These are phyloP conservation scores for Grigorovia humatica DNA, from an alignment of 805 yeast species.

Conservation along the genomic window DNA sequence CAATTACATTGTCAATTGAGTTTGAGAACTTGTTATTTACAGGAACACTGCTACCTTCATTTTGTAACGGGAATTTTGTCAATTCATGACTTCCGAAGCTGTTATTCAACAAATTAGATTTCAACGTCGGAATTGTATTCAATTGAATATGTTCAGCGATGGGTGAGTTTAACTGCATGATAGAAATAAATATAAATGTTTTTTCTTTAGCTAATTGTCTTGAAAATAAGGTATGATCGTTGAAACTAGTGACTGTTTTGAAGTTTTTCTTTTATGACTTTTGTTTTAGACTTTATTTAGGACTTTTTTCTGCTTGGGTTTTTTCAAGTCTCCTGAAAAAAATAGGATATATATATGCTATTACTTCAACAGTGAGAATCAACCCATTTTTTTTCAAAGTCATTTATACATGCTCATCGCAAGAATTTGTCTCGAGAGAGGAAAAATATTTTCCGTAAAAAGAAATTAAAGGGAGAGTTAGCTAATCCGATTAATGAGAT, in stretches of 20 bases:
- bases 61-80: not conserved
- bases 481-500: not conserved
- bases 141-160: constrained; percentile 27
- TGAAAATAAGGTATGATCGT: not conserved
- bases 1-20: constrained; percentile 7
- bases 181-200: not conserved
- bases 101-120: not conserved
- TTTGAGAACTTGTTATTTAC: not conserved
- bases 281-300: too few relatives aligned
- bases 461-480: not conserved
- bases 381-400: not conserved
- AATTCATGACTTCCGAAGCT: not conserved
- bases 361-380: not conserved
- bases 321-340: not conserved
- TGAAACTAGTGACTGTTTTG: too few relatives aligned
- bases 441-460: not conserved
- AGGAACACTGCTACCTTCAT: not conserved
- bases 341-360: not conserved
- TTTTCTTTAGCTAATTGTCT: not conserved
- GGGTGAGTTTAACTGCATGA: constrained; percentile 26
- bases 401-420: not conserved
- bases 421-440: not conserved
- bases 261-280: too few relatives aligned
- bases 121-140: constrained; percentile 2
- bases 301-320: too few relatives aligned